These are phyloP conservation scores for Aphanomyces astaci DNA, from an alignment of 352 stramenopile species.

Conservation along the genomic window DNA sequence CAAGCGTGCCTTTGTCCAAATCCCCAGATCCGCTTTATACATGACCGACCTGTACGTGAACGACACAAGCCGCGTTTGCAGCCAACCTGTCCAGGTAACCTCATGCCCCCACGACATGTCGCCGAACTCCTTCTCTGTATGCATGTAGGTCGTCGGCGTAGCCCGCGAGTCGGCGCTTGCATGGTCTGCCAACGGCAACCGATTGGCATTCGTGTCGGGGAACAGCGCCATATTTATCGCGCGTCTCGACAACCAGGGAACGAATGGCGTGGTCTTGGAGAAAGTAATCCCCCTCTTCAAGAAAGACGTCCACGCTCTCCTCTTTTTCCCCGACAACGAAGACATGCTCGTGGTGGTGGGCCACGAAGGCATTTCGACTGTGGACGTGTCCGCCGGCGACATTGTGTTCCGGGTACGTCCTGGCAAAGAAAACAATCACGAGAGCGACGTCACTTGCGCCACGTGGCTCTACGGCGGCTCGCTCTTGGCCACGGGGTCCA, in stretches of 20 bases:
- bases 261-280: constrained; percentile 13
- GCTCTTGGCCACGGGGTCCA: constrained; percentile 22
- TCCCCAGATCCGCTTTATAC: background rate
- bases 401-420: constrained; percentile 7
- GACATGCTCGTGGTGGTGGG: constrained; percentile 19
- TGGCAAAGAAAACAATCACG: constrained; percentile 21
- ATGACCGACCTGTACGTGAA: constrained; percentile 21
- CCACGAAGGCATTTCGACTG: constrained; percentile 16
- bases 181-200: constrained; percentile 15
- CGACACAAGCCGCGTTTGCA: constrained; percentile 10
- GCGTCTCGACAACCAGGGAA: background rate
- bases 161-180: constrained; percentile 16
- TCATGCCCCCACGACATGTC: background rate
- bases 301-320: constrained; percentile 14
- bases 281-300: constrained; percentile 25
- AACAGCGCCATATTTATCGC: constrained; percentile 24
- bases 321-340: constrained; percentile 21
- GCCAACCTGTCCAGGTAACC: constrained; percentile 19
- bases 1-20: background rate
- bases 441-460: constrained; percentile 21
- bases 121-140: background rate
- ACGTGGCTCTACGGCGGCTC: constrained; percentile 20
- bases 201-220: constrained; percentile 23
- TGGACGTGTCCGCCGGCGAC: constrained; percentile 17
- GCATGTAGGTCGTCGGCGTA: constrained; percentile 20